Evolutionary conservation across 1,284 basidiomycete genomes (phyloP).

Genomic region (Schizophyllum commune): DNA sequence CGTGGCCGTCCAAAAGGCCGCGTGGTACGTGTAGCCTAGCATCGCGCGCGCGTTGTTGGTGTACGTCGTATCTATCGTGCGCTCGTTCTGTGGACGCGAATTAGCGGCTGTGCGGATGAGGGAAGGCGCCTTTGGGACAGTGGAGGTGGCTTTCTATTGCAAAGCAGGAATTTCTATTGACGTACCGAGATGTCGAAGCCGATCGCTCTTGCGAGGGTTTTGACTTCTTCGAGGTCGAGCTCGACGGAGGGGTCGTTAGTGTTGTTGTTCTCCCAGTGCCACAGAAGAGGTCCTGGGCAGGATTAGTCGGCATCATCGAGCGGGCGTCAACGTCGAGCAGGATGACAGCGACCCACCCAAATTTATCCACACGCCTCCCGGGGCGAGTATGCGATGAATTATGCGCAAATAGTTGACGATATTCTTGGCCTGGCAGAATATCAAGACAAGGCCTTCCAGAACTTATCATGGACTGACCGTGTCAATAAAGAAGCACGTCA

Average conservation of each 20-base stretch:
- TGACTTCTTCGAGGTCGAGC: slow-evolving; percentile 84
- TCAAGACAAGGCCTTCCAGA: too few species aligned
- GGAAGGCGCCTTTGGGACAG: too few species aligned
- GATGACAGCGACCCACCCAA: slow-evolving; percentile 39
- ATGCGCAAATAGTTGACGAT: slow-evolving; percentile 85
- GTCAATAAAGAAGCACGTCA: slow-evolving; percentile 98
- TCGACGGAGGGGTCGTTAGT: slow-evolving; percentile 81
- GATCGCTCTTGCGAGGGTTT: slow-evolving; percentile 62
- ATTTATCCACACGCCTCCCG: slow-evolving; percentile 89
- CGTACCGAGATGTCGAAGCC: slow-evolving; percentile 78
- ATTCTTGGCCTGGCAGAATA: slow-evolving; percentile 66
- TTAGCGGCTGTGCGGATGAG: slow-evolving; percentile 1
- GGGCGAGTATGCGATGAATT: slow-evolving; percentile 72
- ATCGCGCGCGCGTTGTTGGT: slow-evolving; percentile 79
- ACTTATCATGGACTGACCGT: slow-evolving; percentile 45
- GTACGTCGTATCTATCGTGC: slow-evolving; percentile 77
- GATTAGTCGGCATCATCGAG: background rate
- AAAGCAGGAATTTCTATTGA: slow-evolving; percentile 6
- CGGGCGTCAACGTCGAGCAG: background rate
- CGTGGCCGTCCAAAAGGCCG: slow-evolving; percentile 81
- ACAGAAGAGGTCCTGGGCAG: slow-evolving; percentile 75
- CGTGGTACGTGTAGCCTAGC: slow-evolving; percentile 84
- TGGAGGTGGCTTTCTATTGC: too few species aligned
- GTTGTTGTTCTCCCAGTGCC: slow-evolving; percentile 92
- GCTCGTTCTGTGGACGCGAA: slow-evolving; percentile 55